Conservation (phyloP, 176 grass and related monocot genomes). For the Pontederia paniculata region DNA sequence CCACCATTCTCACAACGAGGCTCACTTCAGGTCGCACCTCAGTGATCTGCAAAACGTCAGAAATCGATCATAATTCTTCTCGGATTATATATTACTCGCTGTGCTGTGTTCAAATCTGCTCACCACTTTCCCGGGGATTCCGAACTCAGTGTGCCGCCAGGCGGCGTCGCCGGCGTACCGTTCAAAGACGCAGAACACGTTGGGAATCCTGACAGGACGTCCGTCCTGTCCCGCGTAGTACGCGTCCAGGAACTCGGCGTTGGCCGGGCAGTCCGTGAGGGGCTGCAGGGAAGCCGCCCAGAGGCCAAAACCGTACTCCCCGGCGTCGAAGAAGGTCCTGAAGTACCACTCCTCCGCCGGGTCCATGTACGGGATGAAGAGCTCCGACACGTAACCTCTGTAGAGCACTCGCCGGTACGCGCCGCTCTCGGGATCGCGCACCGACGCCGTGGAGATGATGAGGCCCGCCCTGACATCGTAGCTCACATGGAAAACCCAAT, state of each 20-base stretch:
- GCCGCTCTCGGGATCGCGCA: slow-evolving; percentile 34
- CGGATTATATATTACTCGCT: not conserved
- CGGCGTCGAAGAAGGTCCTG: slow-evolving; percentile 66
- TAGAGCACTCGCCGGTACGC: slow-evolving; percentile 44
- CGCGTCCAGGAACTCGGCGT: slow-evolving; percentile 49
- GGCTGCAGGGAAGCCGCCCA: slow-evolving; percentile 36
- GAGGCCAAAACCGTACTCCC: slow-evolving; percentile 56
- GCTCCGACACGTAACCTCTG: slow-evolving; percentile 59
- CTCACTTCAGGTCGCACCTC: slow-evolving; percentile 68
- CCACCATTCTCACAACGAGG: slow-evolving; percentile 68
- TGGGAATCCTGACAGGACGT: slow-evolving; percentile 21
- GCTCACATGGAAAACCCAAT: slow-evolving; percentile 76
- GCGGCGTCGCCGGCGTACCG: slow-evolving; percentile 48
- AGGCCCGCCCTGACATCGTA: slow-evolving; percentile 55
- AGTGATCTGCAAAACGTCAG: slow-evolving; percentile 30
- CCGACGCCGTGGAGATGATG: slow-evolving; percentile 53
- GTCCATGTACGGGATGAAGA: slow-evolving; percentile 91
- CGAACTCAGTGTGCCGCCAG: slow-evolving; percentile 71
- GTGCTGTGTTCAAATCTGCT: slow-evolving; percentile 8
- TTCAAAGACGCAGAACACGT: slow-evolving; percentile 75
- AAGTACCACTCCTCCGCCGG: slow-evolving; percentile 74
- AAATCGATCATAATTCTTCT: no score
- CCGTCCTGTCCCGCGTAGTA: slow-evolving; percentile 43
- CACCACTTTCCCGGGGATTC: slow-evolving; percentile 37
- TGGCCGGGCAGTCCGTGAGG: slow-evolving; percentile 40